phyloP scores from a whole-genome alignment of 1,284 basidiomycete species.

The Puccinia triticina region DNA sequence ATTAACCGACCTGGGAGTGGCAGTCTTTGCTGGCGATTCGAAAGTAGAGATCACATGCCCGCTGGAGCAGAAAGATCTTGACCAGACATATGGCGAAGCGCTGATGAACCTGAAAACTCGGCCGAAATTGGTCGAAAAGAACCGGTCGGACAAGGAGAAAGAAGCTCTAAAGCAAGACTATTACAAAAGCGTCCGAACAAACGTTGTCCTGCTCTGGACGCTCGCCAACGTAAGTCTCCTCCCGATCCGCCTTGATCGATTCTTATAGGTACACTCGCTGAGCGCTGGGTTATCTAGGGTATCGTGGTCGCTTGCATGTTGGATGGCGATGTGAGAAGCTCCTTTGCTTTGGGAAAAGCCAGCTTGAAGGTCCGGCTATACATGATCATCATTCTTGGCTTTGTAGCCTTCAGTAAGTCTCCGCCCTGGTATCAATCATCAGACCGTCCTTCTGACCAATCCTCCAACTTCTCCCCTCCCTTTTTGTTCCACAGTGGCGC shows the following conservation, averaged over 20 bases:
- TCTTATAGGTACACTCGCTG: constrained; percentile 55
- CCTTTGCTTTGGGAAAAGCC: constrained; percentile 65
- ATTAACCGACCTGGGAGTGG: constrained; percentile 60
- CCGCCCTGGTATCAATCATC: background rate
- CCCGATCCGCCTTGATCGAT: constrained; percentile 57
- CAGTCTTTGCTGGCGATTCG: constrained; percentile 69
- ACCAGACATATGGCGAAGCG: constrained; percentile 85
- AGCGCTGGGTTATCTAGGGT: constrained; percentile 64
- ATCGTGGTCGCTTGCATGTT: constrained; percentile 75
- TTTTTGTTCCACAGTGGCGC: constrained; percentile 35
- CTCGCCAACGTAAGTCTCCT: constrained; percentile 70
- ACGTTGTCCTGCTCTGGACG: constrained; percentile 83
- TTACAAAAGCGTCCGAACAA: constrained; percentile 76
- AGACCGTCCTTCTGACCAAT: background rate
- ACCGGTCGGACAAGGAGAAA: constrained; percentile 58
- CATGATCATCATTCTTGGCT: constrained; percentile 49
- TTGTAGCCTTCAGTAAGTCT: constrained; percentile 50
- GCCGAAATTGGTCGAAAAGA: constrained; percentile 61
- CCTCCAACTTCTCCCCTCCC: background rate
- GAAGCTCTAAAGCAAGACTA: constrained; percentile 59
- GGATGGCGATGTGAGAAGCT: constrained; percentile 68
- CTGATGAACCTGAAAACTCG: constrained; percentile 76
- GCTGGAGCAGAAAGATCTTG: constrained; percentile 81
- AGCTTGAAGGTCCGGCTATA: constrained; percentile 35
- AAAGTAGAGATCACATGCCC: constrained; percentile 85